Conservation (phyloP, 2,329 filamentous ascomycete species). For the Tolypocladium cylindrosporum region DNA sequence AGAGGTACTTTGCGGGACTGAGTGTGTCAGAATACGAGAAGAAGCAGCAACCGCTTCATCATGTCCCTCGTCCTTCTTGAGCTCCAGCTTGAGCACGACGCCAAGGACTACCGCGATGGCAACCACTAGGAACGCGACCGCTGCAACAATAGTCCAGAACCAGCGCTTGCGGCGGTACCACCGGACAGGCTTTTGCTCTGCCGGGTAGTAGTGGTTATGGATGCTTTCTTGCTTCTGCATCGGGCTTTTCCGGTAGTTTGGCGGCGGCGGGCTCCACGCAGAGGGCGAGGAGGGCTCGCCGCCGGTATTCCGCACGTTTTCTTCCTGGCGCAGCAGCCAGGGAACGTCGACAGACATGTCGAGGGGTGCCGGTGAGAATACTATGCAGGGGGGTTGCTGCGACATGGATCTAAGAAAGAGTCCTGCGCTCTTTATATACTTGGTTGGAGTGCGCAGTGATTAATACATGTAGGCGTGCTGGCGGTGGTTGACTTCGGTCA, state of each 20-base stretch:
- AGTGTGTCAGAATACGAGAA: not conserved
- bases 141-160: constrained; percentile 3
- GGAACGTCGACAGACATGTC: not conserved
- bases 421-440: not conserved
- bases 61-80: not conserved
- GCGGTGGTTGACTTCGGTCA: not conserved
- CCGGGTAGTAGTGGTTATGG: constrained; percentile 10
- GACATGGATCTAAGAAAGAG: not conserved
- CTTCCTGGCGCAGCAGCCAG: not conserved
- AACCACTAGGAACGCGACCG: constrained; percentile 3
- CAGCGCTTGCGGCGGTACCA: constrained; percentile 9
- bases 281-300: not conserved
- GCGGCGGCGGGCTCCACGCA: not conserved
- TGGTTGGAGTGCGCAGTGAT: not conserved
- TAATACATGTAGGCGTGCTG: not conserved
- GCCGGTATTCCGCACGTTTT: not conserved
- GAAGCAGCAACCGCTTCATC: not conserved
- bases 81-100: constrained; percentile 8
- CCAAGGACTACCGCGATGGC: constrained; percentile 4
- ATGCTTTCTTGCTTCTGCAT: constrained; percentile 1
- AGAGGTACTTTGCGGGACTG: not conserved
- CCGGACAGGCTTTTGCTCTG: not conserved
- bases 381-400: not conserved
- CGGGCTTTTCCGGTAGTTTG: not conserved
- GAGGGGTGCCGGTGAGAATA: not conserved